A percentile compares a stretch with the other conserved stretches of the same genome.
Conservation (phyloP, 495 filamentous ascomycete species). For the Penicillium ochrochloron region DNA sequence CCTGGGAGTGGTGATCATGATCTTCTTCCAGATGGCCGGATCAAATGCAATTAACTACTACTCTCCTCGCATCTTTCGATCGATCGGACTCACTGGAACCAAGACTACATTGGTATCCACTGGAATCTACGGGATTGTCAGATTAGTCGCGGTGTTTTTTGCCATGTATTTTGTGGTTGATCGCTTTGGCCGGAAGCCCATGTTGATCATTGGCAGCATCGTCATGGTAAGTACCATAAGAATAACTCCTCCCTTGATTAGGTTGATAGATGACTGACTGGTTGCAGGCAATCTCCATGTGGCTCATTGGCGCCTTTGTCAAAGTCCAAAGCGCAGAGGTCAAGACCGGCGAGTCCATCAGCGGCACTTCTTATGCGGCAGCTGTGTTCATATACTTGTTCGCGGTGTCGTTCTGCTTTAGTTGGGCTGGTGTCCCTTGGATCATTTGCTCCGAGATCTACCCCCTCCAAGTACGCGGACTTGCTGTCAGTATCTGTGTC, state of each 20-base stretch:
- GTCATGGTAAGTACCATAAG: constrained; percentile 3
- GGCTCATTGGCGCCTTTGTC: constrained; percentile 18
- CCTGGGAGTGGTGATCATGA: constrained; percentile 45
- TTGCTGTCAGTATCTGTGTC: constrained; percentile 49
- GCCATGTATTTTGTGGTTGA: constrained; percentile 29
- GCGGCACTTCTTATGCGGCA: constrained; percentile 10
- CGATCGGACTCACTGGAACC: constrained; percentile 27
- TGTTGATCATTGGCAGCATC: constrained; percentile 18
- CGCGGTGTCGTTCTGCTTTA: constrained; percentile 15
- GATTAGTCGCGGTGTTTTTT: constrained; percentile 18
- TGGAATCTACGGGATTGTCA: constrained; percentile 28
- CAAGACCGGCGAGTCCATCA: background rate
- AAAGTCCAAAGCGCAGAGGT: constrained; percentile 11
- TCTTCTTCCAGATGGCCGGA: constrained; percentile 36
- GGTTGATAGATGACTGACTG: constrained; percentile 22
- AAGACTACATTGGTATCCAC: constrained; percentile 22
- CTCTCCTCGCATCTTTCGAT: constrained; percentile 27
- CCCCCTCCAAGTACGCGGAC: constrained; percentile 49
- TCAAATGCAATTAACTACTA: constrained; percentile 34
- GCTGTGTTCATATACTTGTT: constrained; percentile 18
- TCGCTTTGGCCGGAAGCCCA: constrained; percentile 22
- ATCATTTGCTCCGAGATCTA: constrained; percentile 53
- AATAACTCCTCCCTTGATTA: background rate
- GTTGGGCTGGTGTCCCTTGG: constrained; percentile 54
- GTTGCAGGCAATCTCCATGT: constrained; percentile 20